Evolutionary conservation across 208 protist species (phyloP), one percentile per base, ranked within the genome.

Genomic region (Leishmania amazonensis): DNA sequence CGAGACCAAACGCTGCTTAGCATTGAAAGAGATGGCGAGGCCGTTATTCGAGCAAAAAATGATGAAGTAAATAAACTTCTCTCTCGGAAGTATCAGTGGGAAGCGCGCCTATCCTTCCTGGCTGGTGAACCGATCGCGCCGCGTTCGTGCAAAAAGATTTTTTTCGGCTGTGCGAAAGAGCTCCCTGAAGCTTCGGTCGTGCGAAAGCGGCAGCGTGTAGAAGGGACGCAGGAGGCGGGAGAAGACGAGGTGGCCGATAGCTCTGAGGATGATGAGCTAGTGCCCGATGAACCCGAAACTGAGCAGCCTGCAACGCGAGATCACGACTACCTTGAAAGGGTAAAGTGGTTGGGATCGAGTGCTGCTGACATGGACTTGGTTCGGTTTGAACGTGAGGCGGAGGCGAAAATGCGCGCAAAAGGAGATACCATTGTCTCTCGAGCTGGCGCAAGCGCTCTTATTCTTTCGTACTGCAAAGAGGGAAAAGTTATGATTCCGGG

Each of bases 11-110:
- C 80, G 13, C 81, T 94, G 9, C 57, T 92, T 21, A 94, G 87
- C 49, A 83, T 97, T 49, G 92, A 95, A 79, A 95, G 88, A 70
- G 89, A 97, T 80, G 94, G 94, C 6, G 92, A 97, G 75, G 85
- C 87, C 15, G 85, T 90, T 62, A 84, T 97, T 45, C 84, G 94
- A 11, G 83, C 89, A 15, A 92, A 90, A 81, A 97, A 97, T 73
- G 90, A 96, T 72, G 92, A 97, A 67, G 78, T 96, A 2, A 95
- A 97, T 78, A 87, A 89, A 74, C 86, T 97, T 6, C 79, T 96
- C 57, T 76, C 81, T 38, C 89, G 87, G 49, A 92, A 87, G 77
- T 83, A 88, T 62, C 76, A 88, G 53, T 97, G 94, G 94, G 92
- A 96, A 79, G 74, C 76, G 51, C 81, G 91, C 1, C 83, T 94